Base-by-base conservation (phyloP, 768 basidiomycete genomes). In the Rhizopogon vulgaris region DNA sequence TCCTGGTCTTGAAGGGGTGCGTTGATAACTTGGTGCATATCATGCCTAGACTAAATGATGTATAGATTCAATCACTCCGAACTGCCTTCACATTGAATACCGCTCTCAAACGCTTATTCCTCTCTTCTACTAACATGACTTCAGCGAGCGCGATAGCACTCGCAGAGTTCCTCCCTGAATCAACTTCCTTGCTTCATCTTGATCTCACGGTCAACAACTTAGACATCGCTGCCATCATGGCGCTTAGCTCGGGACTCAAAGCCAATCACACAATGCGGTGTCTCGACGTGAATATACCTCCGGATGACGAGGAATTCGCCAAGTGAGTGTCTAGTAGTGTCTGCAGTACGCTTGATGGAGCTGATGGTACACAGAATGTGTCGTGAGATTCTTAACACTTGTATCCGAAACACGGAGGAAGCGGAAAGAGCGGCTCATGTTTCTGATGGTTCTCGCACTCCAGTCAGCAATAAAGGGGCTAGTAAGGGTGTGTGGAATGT, bases 121-220 rank as follows among this genome's bases (percentile, higher is more conserved):
- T 98, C 18, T 87, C 91, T 6, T 82, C 85, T 3, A 96, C 94
- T 0, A 73, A 75, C 4, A 78, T 98, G 62, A 80, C 81, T 0
- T 87, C 90, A 0, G 73, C 84, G 0, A 94, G 93, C 1, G 94
- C 95, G 1, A 98, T 98, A 56, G 87, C 92, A 0, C 79, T 98
- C 2, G 96, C 95, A 2, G 95, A 98, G 66, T 98, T 96, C 73
- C 80, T 98, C 1, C 94, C 94, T 0, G 94, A 98, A 65, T 85
- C 90, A 0, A 79, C 77, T 15, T 87, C 87, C 0, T 75, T 99
- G 4, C 75, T 97, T 0, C 94, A 98, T 66, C 83, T 99, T 49
- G 96, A 97, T 68, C 71, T 96, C 27, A 96, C 93, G 0, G 72
- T 78, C 58, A 95, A 95, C 65, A 68, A 75, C 6, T 71, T 98